phyloP scores from a whole-genome alignment of 2,329 filamentous ascomycete genomes.

The Colletotrichum noveboracense region DNA sequence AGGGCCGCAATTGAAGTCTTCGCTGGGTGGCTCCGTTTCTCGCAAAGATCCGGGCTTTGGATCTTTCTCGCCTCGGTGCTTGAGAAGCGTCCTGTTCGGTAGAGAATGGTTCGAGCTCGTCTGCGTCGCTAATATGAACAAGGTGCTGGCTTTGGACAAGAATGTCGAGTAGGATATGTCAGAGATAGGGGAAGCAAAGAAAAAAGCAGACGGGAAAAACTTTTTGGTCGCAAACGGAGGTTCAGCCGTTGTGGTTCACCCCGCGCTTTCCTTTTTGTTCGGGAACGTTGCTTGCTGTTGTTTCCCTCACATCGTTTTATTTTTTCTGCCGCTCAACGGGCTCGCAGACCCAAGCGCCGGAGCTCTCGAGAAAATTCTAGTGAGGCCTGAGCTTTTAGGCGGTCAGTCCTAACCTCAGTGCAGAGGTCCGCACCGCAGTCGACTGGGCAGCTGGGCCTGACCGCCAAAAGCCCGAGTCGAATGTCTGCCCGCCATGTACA shows the following conservation, averaged over 20 bases:
- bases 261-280: neutral
- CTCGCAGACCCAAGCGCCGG: neutral
- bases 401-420: neutral
- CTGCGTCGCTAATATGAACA: neutral
- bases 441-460: neutral
- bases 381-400: neutral
- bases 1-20: neutral
- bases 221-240: neutral
- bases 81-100: neutral
- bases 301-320: neutral
- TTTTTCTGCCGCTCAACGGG: neutral
- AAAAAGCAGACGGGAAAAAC: neutral
- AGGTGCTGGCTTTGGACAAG: neutral
- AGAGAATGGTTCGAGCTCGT: neutral
- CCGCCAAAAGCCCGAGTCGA: neutral
- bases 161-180: neutral
- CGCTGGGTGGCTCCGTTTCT: neutral
- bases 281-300: neutral
- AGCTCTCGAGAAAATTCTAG: slow-evolving; percentile 8
- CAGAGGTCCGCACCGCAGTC: neutral
- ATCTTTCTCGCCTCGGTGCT: neutral
- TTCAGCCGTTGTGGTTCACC: neutral
- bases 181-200: neutral
- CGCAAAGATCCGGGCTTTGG: neutral
- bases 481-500: neutral